A percentile compares a stretch with the other conserved stretches of the same genome.
Conservation (phyloP, 345 rosid genomes). For the Raphanus sativus region DNA sequence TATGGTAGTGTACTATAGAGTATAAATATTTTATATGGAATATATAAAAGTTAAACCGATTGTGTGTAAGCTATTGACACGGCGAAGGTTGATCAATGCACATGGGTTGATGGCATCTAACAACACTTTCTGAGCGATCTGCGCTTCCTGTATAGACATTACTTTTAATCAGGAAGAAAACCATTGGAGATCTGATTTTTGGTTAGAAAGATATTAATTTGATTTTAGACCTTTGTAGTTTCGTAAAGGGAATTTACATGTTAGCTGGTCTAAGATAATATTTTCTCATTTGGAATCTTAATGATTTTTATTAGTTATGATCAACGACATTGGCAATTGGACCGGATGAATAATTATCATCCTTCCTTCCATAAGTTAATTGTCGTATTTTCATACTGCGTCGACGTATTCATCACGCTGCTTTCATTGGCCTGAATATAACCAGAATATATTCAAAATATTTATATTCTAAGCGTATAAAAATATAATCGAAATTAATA, state of each 20-base stretch:
- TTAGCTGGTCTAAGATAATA: constrained; percentile 3
- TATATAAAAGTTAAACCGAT: background rate
- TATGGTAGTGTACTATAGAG: background rate
- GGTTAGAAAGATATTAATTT: background rate
- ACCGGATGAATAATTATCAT: constrained; percentile 12
- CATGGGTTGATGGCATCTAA: constrained; percentile 33
- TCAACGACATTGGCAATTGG: constrained; percentile 26
- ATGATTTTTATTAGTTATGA: constrained; percentile 3
- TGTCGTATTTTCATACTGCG: constrained; percentile 21
- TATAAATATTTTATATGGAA: background rate
- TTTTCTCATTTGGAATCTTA: background rate
- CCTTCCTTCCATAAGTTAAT: background rate
- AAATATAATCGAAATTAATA: no score
- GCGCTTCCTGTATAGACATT: constrained; percentile 34
- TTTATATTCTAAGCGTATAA: no score
- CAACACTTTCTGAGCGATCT: constrained; percentile 38
- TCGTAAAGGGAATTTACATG: background rate
- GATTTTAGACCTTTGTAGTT: constrained; percentile 24
- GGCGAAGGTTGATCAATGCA: constrained; percentile 35
- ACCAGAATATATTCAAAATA: no score
- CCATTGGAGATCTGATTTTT: background rate
- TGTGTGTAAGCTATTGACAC: constrained; percentile 34
- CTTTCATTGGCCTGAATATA: background rate
- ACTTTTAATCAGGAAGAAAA: constrained; percentile 19
- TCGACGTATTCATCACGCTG: background rate